Evolutionary conservation across 345 rosid genomes (phyloP).

Genomic region (Gossypium stocksii): DNA sequence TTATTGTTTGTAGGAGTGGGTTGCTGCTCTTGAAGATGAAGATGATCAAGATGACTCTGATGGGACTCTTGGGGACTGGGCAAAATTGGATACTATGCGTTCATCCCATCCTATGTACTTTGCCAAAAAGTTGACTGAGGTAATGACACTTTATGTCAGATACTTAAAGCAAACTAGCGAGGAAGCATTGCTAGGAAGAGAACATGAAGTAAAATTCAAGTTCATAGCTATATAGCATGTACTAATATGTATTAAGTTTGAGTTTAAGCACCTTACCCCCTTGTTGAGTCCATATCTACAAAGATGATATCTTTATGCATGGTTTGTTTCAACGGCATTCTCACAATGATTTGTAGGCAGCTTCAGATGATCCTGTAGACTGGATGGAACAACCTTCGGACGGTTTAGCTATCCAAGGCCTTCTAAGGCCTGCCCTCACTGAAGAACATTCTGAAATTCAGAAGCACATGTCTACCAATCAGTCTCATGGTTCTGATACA

Average conservation of each 20-base stretch:
- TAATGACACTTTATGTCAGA: constrained; percentile 15
- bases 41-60: constrained; percentile 54
- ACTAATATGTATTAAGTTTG: not conserved
- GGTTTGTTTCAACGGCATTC: not conserved
- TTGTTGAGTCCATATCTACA: not conserved
- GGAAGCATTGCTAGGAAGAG: constrained; percentile 4
- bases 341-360: constrained; percentile 42
- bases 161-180: not conserved
- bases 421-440: constrained; percentile 64
- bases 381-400: constrained; percentile 92
- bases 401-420: constrained; percentile 81
- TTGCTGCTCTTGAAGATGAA: constrained; percentile 59
- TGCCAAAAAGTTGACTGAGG: constrained; percentile 79
- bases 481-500: constrained; percentile 25
- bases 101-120: constrained; percentile 91
- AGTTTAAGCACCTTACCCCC: not conserved
- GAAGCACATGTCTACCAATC: constrained; percentile 45
- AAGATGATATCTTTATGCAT: not conserved
- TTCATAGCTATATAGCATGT: constrained; percentile 13
- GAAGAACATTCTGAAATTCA: constrained; percentile 71
- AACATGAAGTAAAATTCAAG: constrained; percentile 6
- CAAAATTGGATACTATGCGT: constrained; percentile 83
- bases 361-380: constrained; percentile 70
- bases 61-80: constrained; percentile 79
- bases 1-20: constrained; percentile 55